Conservation (phyloP, 1,139 yeast genomes). For the Scheffersomyces lignicola region DNA sequence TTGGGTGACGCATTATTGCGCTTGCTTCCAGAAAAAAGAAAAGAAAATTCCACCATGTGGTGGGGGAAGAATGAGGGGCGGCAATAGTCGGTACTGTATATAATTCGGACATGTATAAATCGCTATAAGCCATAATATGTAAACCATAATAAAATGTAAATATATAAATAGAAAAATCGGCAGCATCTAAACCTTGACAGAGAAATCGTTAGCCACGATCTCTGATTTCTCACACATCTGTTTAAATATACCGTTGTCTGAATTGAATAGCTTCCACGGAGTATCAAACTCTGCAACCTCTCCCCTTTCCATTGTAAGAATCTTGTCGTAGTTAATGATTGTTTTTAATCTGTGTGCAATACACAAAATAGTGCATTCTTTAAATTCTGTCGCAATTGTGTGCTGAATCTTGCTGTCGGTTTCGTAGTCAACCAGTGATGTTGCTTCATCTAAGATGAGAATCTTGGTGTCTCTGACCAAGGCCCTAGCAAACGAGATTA, state of each 20-base stretch:
- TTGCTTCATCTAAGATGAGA: conserved; percentile 77
- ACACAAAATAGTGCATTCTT: conserved; percentile 67
- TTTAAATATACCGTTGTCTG: conserved; percentile 19
- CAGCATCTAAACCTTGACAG: background rate
- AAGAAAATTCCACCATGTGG: too few relatives aligned
- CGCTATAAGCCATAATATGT: too few relatives aligned
- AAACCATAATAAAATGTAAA: background rate
- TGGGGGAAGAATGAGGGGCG: too few relatives aligned
- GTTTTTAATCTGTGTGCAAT: conserved; percentile 80
- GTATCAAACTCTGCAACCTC: conserved; percentile 57
- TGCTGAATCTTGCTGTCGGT: conserved; percentile 71
- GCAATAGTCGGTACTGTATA: too few relatives aligned
- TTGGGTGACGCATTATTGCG: too few relatives aligned
- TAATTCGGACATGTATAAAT: too few relatives aligned
- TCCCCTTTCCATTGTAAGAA: conserved; percentile 67
- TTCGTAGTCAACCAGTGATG: conserved; percentile 78
- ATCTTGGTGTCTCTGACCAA: conserved; percentile 68
- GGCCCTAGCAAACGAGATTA: conserved; percentile 75
- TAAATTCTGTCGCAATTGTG: conserved; percentile 62
- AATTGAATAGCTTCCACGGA: conserved; percentile 44
- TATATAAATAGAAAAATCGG: background rate
- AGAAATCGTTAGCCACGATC: conserved; percentile 16
- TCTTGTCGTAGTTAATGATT: conserved; percentile 62
- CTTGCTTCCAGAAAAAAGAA: too few relatives aligned
- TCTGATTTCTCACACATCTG: conserved; percentile 31